Evolutionary conservation across 2,329 filamentous ascomycete genomes (phyloP).

Genomic region (Pseudogymnoascus sp.): DNA sequence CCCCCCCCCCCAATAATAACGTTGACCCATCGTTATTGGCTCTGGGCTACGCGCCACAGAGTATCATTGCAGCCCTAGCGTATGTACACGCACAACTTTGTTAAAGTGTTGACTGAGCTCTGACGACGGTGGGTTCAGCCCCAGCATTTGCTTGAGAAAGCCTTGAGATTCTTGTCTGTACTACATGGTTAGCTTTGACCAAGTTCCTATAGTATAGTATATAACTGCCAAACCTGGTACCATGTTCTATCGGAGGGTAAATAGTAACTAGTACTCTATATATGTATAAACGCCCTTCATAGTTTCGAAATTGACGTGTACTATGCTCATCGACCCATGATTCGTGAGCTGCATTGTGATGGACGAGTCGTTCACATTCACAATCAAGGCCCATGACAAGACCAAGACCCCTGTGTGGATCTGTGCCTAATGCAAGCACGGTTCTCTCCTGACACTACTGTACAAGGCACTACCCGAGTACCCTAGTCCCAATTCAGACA

Average conservation of each 20-base stretch:
- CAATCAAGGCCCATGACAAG: neutral
- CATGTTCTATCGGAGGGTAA: neutral
- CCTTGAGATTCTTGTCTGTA: neutral
- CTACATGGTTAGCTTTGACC: neutral
- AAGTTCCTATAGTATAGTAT: neutral
- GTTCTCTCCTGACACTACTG: neutral
- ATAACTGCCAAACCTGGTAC: neutral
- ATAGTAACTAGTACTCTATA: neutral
- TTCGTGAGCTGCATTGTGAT: neutral
- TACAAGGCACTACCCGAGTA: neutral
- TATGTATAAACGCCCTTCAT: neutral
- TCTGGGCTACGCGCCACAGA: neutral
- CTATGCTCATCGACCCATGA: neutral
- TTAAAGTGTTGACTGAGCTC: neutral
- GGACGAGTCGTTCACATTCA: neutral
- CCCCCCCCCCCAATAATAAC: neutral
- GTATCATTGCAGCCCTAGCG: neutral
- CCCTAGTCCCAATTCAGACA: neutral
- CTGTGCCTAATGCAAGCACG: neutral
- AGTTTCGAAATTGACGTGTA: neutral
- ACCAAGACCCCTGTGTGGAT: constrained; percentile 1
- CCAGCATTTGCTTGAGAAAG: neutral
- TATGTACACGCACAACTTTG: neutral
- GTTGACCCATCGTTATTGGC: neutral
- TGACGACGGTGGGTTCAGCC: neutral